A percentile compares a stretch with the other conserved stretches of the same genome.
These are phyloP conservation scores for Puccinellia tenuiflora DNA, from an alignment of 176 grass and related monocot genomes.

Conservation along the genomic window DNA sequence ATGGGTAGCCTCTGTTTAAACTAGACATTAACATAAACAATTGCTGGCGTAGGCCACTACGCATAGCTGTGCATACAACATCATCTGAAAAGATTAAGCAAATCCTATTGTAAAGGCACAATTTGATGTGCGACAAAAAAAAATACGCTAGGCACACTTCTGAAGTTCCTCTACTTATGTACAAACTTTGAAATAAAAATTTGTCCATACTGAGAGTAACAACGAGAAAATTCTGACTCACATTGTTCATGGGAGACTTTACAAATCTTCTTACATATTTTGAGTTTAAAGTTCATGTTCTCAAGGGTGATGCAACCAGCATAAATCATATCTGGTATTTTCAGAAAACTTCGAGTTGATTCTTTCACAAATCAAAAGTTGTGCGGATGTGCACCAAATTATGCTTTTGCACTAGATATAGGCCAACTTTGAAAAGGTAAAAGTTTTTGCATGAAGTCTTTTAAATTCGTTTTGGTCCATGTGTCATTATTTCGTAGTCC, in stretches of 20 bases:
- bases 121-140: background rate
- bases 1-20: conserved; percentile 10
- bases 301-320: background rate
- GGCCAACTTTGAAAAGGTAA: background rate
- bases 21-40: conserved; percentile 1
- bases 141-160: background rate
- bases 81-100: background rate
- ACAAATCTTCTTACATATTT: background rate
- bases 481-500: background rate
- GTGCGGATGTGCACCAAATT: background rate
- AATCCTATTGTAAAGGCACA: background rate
- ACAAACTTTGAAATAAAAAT: background rate
- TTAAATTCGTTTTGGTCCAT: background rate
- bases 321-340: background rate
- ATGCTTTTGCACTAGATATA: background rate
- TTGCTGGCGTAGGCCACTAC: background rate
- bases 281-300: background rate
- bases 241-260: background rate
- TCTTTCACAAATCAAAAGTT: background rate
- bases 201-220: background rate
- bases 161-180: background rate
- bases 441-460: background rate
- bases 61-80: background rate
- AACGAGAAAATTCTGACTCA: background rate
- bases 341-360: background rate